A percentile compares a stretch with the other conserved stretches of the same genome.
Evolutionary conservation across 108 stramenopile species (phyloP).

Genomic region (Cyclotella sp.): DNA sequence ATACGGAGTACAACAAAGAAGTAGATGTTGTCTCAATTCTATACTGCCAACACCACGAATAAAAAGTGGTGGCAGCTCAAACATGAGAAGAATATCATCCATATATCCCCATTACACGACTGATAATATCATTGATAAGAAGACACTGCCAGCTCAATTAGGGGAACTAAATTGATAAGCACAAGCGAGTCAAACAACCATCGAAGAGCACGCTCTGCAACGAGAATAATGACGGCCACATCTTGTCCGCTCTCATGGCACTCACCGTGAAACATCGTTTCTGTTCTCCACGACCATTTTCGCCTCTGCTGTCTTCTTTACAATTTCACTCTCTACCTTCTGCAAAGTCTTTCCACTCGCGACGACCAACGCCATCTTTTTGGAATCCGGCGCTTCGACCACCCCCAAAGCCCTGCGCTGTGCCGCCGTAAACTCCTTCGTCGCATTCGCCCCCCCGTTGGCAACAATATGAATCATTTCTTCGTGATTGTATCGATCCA

Average conservation of each 20-base stretch:
- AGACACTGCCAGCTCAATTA: slow-evolving; percentile 27
- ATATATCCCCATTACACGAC: slow-evolving; percentile 36
- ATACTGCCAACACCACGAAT: slow-evolving; percentile 34
- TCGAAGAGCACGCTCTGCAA: too few species aligned
- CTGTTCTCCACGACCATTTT: slow-evolving; percentile 29
- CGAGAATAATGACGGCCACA: too few species aligned
- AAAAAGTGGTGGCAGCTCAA: slow-evolving; percentile 42
- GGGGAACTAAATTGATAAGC: slow-evolving; percentile 13
- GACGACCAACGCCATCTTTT: slow-evolving; percentile 40
- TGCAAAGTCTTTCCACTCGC: slow-evolving; percentile 42
- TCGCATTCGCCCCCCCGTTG: background rate
- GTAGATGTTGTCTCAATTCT: slow-evolving; percentile 33
- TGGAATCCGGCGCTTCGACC: slow-evolving; percentile 30
- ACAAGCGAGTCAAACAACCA: background rate
- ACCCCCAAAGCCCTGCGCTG: slow-evolving; percentile 33
- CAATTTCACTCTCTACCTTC: slow-evolving; percentile 42
- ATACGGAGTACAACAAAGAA: background rate
- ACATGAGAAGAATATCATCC: slow-evolving; percentile 33
- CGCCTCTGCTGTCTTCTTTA: slow-evolving; percentile 23
- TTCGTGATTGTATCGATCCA: slow-evolving; percentile 27
- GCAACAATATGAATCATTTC: background rate
- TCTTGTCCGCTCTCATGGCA: background rate
- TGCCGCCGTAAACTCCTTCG: background rate
- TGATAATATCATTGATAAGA: slow-evolving; percentile 28
- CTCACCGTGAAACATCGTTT: slow-evolving; percentile 33